A percentile compares a stretch with the other conserved stretches of the same genome.
Evolutionary conservation across 129 eudicot genomes (phyloP).

Genomic region (Centrapalus pauciflorus): DNA sequence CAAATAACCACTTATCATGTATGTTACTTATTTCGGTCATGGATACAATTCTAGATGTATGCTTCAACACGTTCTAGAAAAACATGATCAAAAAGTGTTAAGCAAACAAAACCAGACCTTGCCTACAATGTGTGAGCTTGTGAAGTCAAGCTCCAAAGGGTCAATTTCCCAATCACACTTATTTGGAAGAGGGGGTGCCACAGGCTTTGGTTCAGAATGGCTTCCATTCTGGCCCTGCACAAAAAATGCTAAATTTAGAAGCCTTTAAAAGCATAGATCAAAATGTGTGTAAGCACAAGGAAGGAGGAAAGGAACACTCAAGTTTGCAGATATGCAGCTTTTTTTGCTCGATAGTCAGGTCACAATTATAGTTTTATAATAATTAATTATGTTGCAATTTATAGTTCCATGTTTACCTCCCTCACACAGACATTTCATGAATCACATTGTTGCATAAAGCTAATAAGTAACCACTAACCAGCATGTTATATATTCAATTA

Average conservation of each 20-base stretch:
- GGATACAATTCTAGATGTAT: neutral
- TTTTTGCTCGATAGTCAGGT: neutral
- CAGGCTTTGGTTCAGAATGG: constrained; percentile 96
- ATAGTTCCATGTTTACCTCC: constrained; percentile 6
- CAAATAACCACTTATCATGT: constrained; percentile 2
- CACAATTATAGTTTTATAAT: neutral
- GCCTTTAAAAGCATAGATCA: constrained; percentile 10
- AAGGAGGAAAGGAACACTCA: neutral
- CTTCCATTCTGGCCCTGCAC: constrained; percentile 98
- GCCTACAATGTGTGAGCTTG: constrained; percentile 65
- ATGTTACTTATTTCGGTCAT: neutral
- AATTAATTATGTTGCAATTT: neutral
- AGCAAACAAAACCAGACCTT: constrained; percentile 54
- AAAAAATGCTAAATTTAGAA: constrained; percentile 12
- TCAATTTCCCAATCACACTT: constrained; percentile 99
- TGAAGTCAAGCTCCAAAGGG: constrained; percentile 83
- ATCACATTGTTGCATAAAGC: neutral
- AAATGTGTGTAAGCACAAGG: constrained; percentile 9
- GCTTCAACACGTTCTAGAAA: constrained; percentile 2
- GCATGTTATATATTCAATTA: neutral
- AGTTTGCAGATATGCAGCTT: neutral
- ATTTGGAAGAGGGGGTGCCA: constrained; percentile 89
- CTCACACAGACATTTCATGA: neutral
- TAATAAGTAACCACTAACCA: neutral
- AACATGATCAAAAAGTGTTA: constrained; percentile 1